Evolutionary conservation across 1,284 basidiomycete species (phyloP), one percentile per base, ranked within the genome.

Genomic region (Butyriboletus pseudospeciosus): DNA sequence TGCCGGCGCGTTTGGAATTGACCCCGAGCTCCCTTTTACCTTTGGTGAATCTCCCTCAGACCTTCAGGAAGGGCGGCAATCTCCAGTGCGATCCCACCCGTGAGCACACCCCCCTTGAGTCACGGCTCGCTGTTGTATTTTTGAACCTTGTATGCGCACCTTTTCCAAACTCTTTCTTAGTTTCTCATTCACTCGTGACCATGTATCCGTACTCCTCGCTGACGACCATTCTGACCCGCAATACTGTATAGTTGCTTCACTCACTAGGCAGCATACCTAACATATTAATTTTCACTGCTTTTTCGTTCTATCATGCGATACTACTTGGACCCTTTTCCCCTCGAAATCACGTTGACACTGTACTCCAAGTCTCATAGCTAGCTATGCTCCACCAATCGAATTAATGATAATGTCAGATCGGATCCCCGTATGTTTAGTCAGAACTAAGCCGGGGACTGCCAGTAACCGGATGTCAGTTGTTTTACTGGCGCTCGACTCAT

Each of bases 1-100:
- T 65, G 76, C 81, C 53, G 77, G 80, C 50, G 82, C 82, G 38
- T 90, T 90, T 70, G 83, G 81, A 52, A 78, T 79, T 58, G 86
- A 90, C 66, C 87, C 86, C 51, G 88, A 89, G 63, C 73, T 87
- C 50, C 82, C 86, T 25, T 90, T 90, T 70, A 79, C 73, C 35
- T 69, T 81, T 34, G 72, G 71, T 23, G 79, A 79, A 42, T 60
- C 71, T 40, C 54, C 69, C 5, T 26, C 61, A n/a, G 70, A 66
- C 39, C 43, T 62, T 47, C 69, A 60, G 35, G 70, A 72, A n/a
- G 68, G 58, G 5, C 61, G 58, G 25, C 68, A 66, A 42, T 68
- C 67, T 16, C 67, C 67, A 26, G 45, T 70, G 8, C 59, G 56
- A 47, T 40, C 59, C 32, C 68, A 59, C 34, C 39, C 55, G 42